Evolutionary conservation across 208 protist genomes (phyloP), one percentile per base, ranked within the genome.

Genomic region (Leishmania turanica): DNA sequence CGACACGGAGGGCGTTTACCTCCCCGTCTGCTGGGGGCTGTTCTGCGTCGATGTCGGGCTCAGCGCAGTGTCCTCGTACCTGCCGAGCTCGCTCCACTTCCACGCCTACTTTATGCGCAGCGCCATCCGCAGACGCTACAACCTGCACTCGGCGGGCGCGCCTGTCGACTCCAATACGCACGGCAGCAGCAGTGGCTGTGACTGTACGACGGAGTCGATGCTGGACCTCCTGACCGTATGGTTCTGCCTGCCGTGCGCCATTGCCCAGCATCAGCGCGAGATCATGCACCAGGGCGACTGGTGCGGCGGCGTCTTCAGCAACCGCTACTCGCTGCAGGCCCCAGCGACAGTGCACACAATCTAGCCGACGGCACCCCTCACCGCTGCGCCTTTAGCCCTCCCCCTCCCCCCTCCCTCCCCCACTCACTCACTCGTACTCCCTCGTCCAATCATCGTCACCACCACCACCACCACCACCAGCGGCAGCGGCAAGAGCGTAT

Each of bases 201-300:
- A 17, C 34, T 75, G 45, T 56, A 53, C 58, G 56, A n/a, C 19
- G 56, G 54, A 70, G 80, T 58, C 58, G 13, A 24, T 82, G n/a
- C 2, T 65, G 49, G 83, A 87, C 68, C 42, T 64, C 58, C 3
- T 77, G 19, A 27, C 47, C 5, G 79, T 75, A 13, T 54, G 2
- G 17, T 70, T 58, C 68, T 83, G 83, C 70, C 13, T 77, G 24
- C 31, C 66, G 24, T 87, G 83, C 49, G 56, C 51, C 37, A 34
- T 84, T 7, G 75, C 79, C 5, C 84, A 87, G 78, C 84, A 87
- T 34, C 84, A 87, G 37, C 84, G 79, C 37, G 79, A 81, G 76
- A 81, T 87, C 47, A 11, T 77, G 13, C 53, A 31, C 24, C 78
- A 75, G 17, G 84, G 79, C 21, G 79, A 87, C 15, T 87, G 79